Evolutionary conservation across 192 early-diverging fungal genomes (phyloP), one percentile per base, ranked within the genome.

Genomic region (Mortierella claussenii): DNA sequence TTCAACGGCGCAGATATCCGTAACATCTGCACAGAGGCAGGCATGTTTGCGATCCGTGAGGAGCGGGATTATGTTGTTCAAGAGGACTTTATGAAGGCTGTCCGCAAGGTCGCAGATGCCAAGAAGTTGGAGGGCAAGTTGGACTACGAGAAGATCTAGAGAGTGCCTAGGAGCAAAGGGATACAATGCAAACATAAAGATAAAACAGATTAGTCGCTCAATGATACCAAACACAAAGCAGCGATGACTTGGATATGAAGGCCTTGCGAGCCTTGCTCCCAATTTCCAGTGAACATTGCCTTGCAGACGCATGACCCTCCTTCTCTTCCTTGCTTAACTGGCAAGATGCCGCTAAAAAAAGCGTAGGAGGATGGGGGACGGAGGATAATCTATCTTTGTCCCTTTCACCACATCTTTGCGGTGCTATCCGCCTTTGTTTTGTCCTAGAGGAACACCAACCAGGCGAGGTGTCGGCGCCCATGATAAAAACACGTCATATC

Each of bases 41-140:
- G 96, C 53, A 98, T 99, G 98, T 98, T 98, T 91, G 98, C 98
- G 27, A 98, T 99, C 67, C 94, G 97, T 32, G 97, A 98, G 58
- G 97, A 98, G 61, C 91, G 98, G 45, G 98, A 99, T 79, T 98
- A 97, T 82, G 89, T 92, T 27, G 75, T 96, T n/a, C 97, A 99
- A 79, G 97, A 97, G 67, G 98, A 99, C 71, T 99, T 98, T 81
- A 98, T 98, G 98, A 99, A 99, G 86, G 98, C 98, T 21, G 98
- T 97, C 34, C 91, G 98, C 64, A 99, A 99, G 86, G 96, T 99
- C 31, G 91, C 88, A 5, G 97, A 98, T 56, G 90, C 94, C 42
- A 99, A 99, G 91, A 98, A 98, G 73, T 82, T 96, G 37, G 93
- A 94, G 73, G 90, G 90, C 56, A 95, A 95, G 83, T 79, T 95